A percentile compares a stretch with the other conserved stretches of the same genome.
phyloP scores from a whole-genome alignment of 2,329 filamentous ascomycete genomes.

The Septoria linicola region DNA sequence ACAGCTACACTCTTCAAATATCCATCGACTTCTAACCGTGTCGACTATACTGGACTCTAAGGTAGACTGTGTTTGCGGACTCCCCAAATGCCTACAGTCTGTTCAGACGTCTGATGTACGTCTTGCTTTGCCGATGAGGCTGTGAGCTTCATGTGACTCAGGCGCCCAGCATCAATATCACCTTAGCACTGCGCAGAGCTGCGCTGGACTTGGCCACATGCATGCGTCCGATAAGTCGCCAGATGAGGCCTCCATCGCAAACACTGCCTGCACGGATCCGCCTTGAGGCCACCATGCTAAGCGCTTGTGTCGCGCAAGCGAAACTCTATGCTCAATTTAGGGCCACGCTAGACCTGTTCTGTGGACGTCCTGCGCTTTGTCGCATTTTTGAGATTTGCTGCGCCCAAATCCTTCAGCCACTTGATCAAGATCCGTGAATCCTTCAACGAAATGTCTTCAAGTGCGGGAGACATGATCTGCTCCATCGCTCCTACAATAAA shows the following conservation, averaged over 20 bases:
- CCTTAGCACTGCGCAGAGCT: neutral
- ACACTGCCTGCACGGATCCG: neutral
- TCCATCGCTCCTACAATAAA: constrained; percentile 1
- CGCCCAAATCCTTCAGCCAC: constrained; percentile 13
- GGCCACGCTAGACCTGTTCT: constrained; percentile 3
- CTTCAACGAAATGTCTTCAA: too few species aligned
- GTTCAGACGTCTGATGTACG: too few species aligned
- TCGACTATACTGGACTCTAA: too few species aligned
- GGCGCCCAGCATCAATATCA: too few species aligned
- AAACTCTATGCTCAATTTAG: neutral
- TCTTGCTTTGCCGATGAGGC: too few species aligned
- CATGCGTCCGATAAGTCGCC: neutral
- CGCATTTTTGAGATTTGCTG: constrained; percentile 12
- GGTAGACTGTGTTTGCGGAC: too few species aligned
- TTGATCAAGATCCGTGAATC: neutral
- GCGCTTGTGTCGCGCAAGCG: neutral
- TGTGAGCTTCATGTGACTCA: too few species aligned
- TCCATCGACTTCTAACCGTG: too few species aligned
- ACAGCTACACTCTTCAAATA: too few species aligned
- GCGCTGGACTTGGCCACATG: neutral
- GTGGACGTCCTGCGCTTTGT: neutral
- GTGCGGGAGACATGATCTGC: neutral
- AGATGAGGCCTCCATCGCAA: neutral
- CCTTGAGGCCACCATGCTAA: neutral
- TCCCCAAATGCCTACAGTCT: too few species aligned